Conservation (phyloP, 176 grass and related monocot species). For the Hordeum vulgare region DNA sequence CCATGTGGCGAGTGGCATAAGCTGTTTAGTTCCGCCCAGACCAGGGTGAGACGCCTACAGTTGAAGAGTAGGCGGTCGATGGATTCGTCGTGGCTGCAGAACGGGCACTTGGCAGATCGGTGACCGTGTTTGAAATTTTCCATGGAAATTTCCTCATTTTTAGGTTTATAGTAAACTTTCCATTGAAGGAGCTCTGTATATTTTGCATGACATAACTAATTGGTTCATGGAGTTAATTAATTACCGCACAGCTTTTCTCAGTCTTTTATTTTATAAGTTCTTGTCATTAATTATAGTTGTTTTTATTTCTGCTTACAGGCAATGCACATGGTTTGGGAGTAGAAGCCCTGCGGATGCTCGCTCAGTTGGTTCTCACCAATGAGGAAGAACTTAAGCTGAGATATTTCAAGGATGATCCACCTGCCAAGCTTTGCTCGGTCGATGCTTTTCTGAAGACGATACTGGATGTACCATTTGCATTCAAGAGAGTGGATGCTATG, state of each 20-base stretch:
- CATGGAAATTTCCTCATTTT: background rate
- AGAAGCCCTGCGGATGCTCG: slow-evolving; percentile 53
- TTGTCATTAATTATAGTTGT: background rate
- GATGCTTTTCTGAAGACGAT: slow-evolving; percentile 70
- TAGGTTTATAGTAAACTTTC: background rate
- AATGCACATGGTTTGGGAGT: slow-evolving; percentile 60
- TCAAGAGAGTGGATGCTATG: slow-evolving; percentile 82
- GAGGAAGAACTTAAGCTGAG: slow-evolving; percentile 87
- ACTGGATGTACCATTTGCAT: slow-evolving; percentile 69
- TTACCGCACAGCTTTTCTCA: background rate
- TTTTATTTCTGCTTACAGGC: slow-evolving; percentile 24
- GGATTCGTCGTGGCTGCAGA: too few relatives aligned
- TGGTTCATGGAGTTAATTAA: background rate
- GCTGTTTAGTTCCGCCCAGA: too few relatives aligned
- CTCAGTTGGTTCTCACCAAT: slow-evolving; percentile 51
- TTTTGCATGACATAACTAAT: background rate
- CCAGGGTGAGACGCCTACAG: too few relatives aligned
- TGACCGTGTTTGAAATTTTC: background rate
- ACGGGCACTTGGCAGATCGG: too few relatives aligned
- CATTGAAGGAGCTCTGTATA: background rate
- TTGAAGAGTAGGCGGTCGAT: too few relatives aligned
- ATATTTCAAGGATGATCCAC: slow-evolving; percentile 54
- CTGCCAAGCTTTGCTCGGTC: slow-evolving; percentile 43
- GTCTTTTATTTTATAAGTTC: background rate
- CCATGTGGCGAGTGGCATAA: too few relatives aligned